A percentile compares a stretch with the other conserved stretches of the same genome.
These are phyloP conservation scores for Daucus carota DNA, from an alignment of 129 eudicot species.

Conservation along the genomic window DH1_v3.0 NC_030389.2:37957501-37958000, in stretches of 20 bases:
- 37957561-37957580: not conserved
- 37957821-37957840: not conserved
- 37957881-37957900: not conserved
- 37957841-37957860: not conserved
- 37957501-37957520: not conserved
- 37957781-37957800: not conserved
- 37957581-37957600: not conserved
- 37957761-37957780: not conserved
- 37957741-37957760: not conserved
- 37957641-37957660: not conserved
- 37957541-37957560: not conserved
- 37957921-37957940: slow-evolving; percentile 84
- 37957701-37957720: not conserved
- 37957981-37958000: slow-evolving; percentile 78
- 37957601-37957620: no score
- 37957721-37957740: not conserved
- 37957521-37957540: not conserved
- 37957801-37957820: not conserved
- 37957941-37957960: slow-evolving; percentile 89
- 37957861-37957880: not conserved
- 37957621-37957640: not conserved
- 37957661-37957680: not conserved
- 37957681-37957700: not conserved
- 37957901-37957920: slow-evolving; percentile 59
- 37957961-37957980: slow-evolving; percentile 97